phyloP scores from a whole-genome alignment of 352 stramenopile genomes.

The Pythium brachiatum region DNA sequence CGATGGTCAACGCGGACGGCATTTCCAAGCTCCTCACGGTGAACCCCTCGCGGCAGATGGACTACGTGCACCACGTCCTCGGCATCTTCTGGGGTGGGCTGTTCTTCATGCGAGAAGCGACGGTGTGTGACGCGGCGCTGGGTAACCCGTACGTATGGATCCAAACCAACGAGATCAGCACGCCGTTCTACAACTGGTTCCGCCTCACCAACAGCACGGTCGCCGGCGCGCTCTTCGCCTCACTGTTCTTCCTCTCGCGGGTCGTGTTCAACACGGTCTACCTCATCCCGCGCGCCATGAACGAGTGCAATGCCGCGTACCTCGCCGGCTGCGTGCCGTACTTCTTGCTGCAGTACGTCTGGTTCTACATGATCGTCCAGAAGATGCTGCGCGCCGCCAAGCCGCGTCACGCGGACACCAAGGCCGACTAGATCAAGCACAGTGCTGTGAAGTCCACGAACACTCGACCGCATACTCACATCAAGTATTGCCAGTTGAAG shows the following conservation, averaged over 20 bases:
- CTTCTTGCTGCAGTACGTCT: slow-evolving; percentile 73
- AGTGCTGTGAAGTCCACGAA: too few relatives aligned
- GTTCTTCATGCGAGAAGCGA: slow-evolving; percentile 60
- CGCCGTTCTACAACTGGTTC: slow-evolving; percentile 81
- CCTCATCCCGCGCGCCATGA: slow-evolving; percentile 46
- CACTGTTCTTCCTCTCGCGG: slow-evolving; percentile 65
- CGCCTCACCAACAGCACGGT: slow-evolving; percentile 56
- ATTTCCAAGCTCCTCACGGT: slow-evolving; percentile 34
- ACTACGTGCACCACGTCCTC: slow-evolving; percentile 71
- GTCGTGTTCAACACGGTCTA: slow-evolving; percentile 71
- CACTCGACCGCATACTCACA: too few relatives aligned
- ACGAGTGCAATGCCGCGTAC: slow-evolving; percentile 51
- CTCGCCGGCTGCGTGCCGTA: slow-evolving; percentile 54
- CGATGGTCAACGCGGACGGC: slow-evolving; percentile 56
- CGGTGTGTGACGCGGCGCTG: slow-evolving; percentile 43
- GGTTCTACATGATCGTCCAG: slow-evolving; percentile 70
- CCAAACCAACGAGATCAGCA: slow-evolving; percentile 82
- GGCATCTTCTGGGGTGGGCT: slow-evolving; percentile 59
- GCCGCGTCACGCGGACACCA: slow-evolving; percentile 1
- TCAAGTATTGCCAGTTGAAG: too few relatives aligned
- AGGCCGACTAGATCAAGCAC: slow-evolving; percentile 7
- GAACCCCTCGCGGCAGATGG: slow-evolving; percentile 53
- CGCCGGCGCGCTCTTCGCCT: slow-evolving; percentile 53
- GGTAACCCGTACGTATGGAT: slow-evolving; percentile 82
- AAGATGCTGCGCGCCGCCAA: slow-evolving; percentile 36